Base-by-base conservation (phyloP, 495 filamentous ascomycete genomes). In the Xylaria palmicola region DNA sequence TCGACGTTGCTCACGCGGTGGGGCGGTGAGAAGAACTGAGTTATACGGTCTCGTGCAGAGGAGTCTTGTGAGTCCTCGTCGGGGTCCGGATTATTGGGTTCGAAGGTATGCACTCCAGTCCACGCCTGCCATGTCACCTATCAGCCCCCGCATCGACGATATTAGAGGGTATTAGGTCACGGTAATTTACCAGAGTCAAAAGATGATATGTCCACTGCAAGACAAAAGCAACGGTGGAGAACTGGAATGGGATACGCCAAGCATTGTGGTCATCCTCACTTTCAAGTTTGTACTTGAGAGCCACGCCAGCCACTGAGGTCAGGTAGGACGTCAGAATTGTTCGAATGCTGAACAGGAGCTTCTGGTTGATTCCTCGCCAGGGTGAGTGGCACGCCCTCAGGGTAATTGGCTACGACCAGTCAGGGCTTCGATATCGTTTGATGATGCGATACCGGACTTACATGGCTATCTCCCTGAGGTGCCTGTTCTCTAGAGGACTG, bases 341-440 rank as follows among this genome's bases (percentile, higher is more conserved):
- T 37, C 81, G 76, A 10, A 80, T 57, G 43, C 63, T 60, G 40
- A 77, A 61, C 56, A 85, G 68, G 32, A 59, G 29, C 48, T 66
- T 72, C 67, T 83, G 81, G 56, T 67, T 70, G 52, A 84, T 67
- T 34, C 59, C 65, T 26, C 60, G 40, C 75, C 79, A 83, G 53
- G 79, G 74, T 7, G 82, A 83, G 58, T 83, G 81, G 62, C 79
- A 83, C 27, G 76, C 76, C 41, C 80, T 76, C 30, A 80, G 71
- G 60, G 79, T 81, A 58, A 83, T 81, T 4, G 79, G 71, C 72
- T 81, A 55, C 17, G 37, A 9, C 2, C 7, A 12, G 63, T 75
- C 40, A 74, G 65, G 32, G 24, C 9, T 27, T n/a, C 39, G 7
- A n/a, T 8, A 7, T 6, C 47, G 4, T 12, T 20, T 17, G 8